Percentiles rank a stretch among this genome's conserved stretches.
Conservation (phyloP, 1,139 yeast species). For the Kurtzmaniella natalensis region DNA sequence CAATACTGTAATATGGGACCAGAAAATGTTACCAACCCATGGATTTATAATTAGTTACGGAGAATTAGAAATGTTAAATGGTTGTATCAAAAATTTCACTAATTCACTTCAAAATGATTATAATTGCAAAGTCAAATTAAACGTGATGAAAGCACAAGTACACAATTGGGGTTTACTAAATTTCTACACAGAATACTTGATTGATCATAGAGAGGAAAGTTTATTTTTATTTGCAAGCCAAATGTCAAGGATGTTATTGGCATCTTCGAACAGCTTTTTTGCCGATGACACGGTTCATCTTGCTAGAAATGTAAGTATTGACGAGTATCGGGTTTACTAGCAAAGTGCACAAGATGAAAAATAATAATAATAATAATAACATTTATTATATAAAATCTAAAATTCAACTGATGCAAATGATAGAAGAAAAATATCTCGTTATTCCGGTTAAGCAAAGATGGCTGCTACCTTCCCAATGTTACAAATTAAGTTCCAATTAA, state of each 20-base stretch:
- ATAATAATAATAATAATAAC: too few relatives aligned
- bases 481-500: too few relatives aligned
- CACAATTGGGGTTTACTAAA: constrained; percentile 30
- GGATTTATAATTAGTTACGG: constrained; percentile 13
- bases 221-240: constrained; percentile 24
- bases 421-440: too few relatives aligned
- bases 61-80: constrained; percentile 11
- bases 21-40: constrained; percentile 5
- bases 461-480: too few relatives aligned
- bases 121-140: constrained; percentile 19
- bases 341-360: too few relatives aligned
- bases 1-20: constrained; percentile 1
- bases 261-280: constrained; percentile 1
- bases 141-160: constrained; percentile 16
- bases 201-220: constrained; percentile 31
- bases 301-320: constrained; percentile 2
- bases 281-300: not conserved
- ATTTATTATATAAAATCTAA: too few relatives aligned
- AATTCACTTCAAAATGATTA: constrained; percentile 11
- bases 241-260: constrained; percentile 19
- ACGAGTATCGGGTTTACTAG: constrained; percentile 5
- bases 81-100: constrained; percentile 29
- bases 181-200: constrained; percentile 25
- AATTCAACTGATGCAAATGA: too few relatives aligned
- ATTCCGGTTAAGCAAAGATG: too few relatives aligned